Base-by-base conservation (phyloP, 805 yeast species). In the Kurtzmaniella fragi region DNA sequence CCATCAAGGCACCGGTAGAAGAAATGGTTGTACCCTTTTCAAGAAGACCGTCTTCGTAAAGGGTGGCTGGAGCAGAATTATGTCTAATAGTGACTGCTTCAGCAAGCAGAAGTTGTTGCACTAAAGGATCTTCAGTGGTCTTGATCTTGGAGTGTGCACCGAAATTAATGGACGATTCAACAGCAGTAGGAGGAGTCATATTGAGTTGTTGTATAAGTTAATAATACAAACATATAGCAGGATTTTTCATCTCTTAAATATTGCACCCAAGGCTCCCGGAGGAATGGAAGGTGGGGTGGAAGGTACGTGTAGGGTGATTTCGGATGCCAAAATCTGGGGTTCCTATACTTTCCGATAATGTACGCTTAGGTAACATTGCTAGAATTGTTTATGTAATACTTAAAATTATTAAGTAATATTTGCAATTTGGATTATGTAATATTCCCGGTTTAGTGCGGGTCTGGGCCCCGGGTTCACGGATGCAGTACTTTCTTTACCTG, bases 1-100 rank as follows among this genome's bases (percentile, higher is more conserved):
- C 98, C 66, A 91, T 84, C 50, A 91, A 75, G 35, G 98, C 96
- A 61, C 99, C 99, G 33, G 95, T 75, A 25, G 95, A 82, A 13
- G 95, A 80, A 53, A 91, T 84, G 41, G 95, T 89, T 32, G 97
- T 90, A 43, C 95, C 90, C 56, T 78, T 79, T 70, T 91, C 99
- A 49, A 77, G 70, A 45, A 91, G 74, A 46, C 95, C 98, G 61
- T 93, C 99, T 64, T 91, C 98, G 71, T 91, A 93, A 45, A 91
- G 73, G 33, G 87, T 78, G 49, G 98, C 95, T 25, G 90, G 85
- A 31, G 96, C 84, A 37, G 98, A 89, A 62, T 93, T 91, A 73
- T 91, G 95, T 60, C 88, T 84, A 49, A 84, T 78, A 17, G 68
- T 59, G 14, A 82, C 82, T 32, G 81, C 90, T 32, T 73, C 73